These are phyloP conservation scores for Penicillium roqueforti DNA, from an alignment of 495 filamentous ascomycete species.

Conservation along the genomic window DNA sequence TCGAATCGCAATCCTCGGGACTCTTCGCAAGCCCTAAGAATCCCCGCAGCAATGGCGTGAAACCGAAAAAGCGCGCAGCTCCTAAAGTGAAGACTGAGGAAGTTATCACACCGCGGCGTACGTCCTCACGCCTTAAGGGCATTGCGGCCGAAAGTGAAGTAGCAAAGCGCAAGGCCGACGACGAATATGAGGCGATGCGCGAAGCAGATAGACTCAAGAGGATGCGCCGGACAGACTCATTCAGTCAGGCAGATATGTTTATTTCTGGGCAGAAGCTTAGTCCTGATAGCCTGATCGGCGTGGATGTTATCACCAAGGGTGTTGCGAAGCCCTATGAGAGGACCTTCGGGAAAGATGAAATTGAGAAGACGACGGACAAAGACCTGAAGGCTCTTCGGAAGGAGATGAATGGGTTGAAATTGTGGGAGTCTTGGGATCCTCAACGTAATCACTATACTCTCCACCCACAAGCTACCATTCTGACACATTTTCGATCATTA, in stretches of 20 bases:
- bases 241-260: slow-evolving; percentile 71
- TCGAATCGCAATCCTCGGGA: slow-evolving; percentile 51
- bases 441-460: slow-evolving; percentile 50
- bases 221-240: slow-evolving; percentile 63
- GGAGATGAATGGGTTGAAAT: slow-evolving; percentile 70
- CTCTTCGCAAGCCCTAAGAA: slow-evolving; percentile 40
- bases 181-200: slow-evolving; percentile 57
- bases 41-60: slow-evolving; percentile 23
- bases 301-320: slow-evolving; percentile 59
- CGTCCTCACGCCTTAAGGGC: slow-evolving; percentile 62
- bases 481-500: slow-evolving; percentile 6
- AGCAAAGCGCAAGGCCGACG: slow-evolving; percentile 76
- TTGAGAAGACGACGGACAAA: slow-evolving; percentile 75
- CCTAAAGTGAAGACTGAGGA: slow-evolving; percentile 48
- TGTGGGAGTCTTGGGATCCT: slow-evolving; percentile 80
- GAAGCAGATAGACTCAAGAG: slow-evolving; percentile 66
- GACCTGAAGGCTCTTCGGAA: slow-evolving; percentile 70
- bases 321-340: slow-evolving; percentile 70
- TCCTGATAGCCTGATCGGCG: slow-evolving; percentile 39
- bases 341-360: slow-evolving; percentile 78
- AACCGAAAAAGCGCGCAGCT: slow-evolving; percentile 47
- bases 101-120: slow-evolving; percentile 51
- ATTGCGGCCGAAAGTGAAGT: slow-evolving; percentile 66
- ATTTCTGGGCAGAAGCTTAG: slow-evolving; percentile 68
- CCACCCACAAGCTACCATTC: background rate